Base-by-base conservation (phyloP, 352 stramenopile genomes). In the Pythium volutum region DNA sequence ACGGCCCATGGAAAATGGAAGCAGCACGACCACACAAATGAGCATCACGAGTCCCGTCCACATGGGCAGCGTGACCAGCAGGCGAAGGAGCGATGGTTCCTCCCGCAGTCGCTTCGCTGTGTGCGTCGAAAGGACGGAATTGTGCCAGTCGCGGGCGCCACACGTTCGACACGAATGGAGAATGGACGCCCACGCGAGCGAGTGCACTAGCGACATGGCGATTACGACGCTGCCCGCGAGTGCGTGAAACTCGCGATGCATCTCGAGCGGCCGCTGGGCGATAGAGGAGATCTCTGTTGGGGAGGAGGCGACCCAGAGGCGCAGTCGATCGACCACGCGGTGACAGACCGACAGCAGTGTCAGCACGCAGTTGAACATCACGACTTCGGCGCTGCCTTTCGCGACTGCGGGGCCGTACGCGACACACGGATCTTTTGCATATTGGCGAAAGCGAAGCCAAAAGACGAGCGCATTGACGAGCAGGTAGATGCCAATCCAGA, bases 1-100 rank as follows among this genome's bases (percentile, higher is more conserved):
- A 23, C 54, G 45, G 1, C 57, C 60, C 10, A 76, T 22, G 1
- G 50, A 66, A 41, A 69, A 79, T 26, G 69, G 71, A 1, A 74
- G 51, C 0, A 73, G 56, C 14, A 75, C 8, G 4, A 69, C 2
- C 5, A 68, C 64, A 27, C 60, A 74, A 3, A 70, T 1, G 0
- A 78, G 31, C 69, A 84, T 76, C 8, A 58, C 55, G 14, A 79
- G 16, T 1, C 76, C 76, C 15, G 76, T 82, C 71, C 71, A 80
- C 26, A 85, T 75, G 1, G 76, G 76, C 1, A 78, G 51, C 33
- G 45, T 10, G 0, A 31, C 12, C 3, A 71, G 15, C 22, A 77
- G 26, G 7, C 58, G 50, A 5, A n/a, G 4, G 12, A 70, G 8
- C 2, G 48, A 25, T 5, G 34, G 38, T 1, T 74, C 57, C 0